Evolutionary conservation across 495 filamentous ascomycete genomes (phyloP).

Genomic region (Penicillium riverlandense): DNA sequence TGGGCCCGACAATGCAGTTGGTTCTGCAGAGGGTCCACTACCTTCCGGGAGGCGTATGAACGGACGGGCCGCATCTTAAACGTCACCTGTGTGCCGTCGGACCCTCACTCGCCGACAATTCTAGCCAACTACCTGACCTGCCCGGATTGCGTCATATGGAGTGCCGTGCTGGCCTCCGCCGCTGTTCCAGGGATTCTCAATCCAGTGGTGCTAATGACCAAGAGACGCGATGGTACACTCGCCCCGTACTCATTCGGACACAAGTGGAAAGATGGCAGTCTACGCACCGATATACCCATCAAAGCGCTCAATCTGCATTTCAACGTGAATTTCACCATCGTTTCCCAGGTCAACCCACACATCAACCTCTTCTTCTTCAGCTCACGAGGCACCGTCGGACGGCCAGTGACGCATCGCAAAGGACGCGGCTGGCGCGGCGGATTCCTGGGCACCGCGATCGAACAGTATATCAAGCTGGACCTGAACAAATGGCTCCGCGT

Average conservation of each 20-base stretch:
- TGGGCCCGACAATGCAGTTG: conserved; percentile 84
- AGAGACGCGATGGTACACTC: conserved; percentile 66
- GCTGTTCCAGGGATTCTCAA: conserved; percentile 95
- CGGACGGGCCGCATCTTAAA: conserved; percentile 92
- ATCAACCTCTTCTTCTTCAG: conserved; percentile 99
- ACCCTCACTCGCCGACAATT: conserved; percentile 88
- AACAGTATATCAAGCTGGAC: conserved; percentile 93
- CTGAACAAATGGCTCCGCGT: conserved; percentile 96
- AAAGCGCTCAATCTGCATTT: conserved; percentile 91
- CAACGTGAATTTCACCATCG: conserved; percentile 95
- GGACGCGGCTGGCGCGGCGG: conserved; percentile 95
- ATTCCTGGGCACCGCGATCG: conserved; percentile 82
- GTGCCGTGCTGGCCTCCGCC: conserved; percentile 88
- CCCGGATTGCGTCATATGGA: conserved; percentile 98
- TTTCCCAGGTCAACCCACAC: conserved; percentile 94
- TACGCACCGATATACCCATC: conserved; percentile 92
- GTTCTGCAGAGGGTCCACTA: conserved; percentile 85
- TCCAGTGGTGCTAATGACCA: conserved; percentile 95
- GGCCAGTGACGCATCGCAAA: conserved; percentile 87
- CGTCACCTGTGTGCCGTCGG: conserved; percentile 92
- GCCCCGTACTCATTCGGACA: conserved; percentile 87
- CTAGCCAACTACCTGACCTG: conserved; percentile 89
- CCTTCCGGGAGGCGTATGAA: conserved; percentile 91
- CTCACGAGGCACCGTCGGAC: conserved; percentile 80
- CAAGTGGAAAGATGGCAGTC: conserved; percentile 95